A percentile compares a stretch with the other conserved stretches of the same genome.
phyloP scores from a whole-genome alignment of 1,284 basidiomycete species.

The Flammula alnicola region DNA sequence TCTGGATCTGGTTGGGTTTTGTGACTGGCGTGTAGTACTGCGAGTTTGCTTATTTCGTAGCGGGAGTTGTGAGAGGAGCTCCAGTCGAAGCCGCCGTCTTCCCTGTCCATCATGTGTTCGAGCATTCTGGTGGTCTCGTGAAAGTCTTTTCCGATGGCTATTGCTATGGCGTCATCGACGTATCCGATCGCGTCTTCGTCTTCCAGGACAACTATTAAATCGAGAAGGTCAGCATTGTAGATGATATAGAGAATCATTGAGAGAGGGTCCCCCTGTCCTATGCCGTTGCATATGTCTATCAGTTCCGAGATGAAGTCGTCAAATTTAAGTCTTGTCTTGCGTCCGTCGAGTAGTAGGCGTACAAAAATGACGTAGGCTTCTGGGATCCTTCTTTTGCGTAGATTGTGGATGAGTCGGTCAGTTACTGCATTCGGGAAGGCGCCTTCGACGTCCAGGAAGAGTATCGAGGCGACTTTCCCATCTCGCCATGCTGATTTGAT shows the following conservation, averaged over 20 bases:
- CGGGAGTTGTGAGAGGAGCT: conserved; percentile 28
- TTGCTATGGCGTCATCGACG: conserved; percentile 21
- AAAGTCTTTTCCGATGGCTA: conserved; percentile 20
- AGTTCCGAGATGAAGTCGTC: conserved; percentile 29
- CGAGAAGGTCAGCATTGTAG: conserved; percentile 29
- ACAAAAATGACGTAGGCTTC: conserved; percentile 16
- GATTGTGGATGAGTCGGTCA: conserved; percentile 26
- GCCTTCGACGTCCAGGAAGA: conserved; percentile 6
- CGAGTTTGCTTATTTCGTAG: conserved; percentile 30
- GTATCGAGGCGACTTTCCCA: conserved; percentile 6
- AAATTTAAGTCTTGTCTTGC: conserved; percentile 29
- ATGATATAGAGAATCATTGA: conserved; percentile 26
- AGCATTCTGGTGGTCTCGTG: conserved; percentile 21
- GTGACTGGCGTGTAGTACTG: conserved; percentile 25
- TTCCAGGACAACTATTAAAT: conserved; percentile 11
- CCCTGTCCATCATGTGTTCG: conserved; percentile 30
- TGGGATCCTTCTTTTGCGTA: conserved; percentile 11
- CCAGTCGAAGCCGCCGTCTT: conserved; percentile 29
- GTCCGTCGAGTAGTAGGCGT: conserved; percentile 14
- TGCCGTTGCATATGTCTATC: conserved; percentile 25
- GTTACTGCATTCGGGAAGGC: too few species aligned
- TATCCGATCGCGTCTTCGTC: conserved; percentile 21
- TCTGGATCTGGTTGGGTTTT: neutral
- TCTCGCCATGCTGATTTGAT: conserved; percentile 28
- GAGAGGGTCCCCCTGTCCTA: conserved; percentile 32